Percentiles rank a stretch among this genome's conserved stretches.
These are phyloP conservation scores for Epicoccum nigrum DNA, from an alignment of 2,329 filamentous ascomycete genomes.

Conservation along the genomic window DNA sequence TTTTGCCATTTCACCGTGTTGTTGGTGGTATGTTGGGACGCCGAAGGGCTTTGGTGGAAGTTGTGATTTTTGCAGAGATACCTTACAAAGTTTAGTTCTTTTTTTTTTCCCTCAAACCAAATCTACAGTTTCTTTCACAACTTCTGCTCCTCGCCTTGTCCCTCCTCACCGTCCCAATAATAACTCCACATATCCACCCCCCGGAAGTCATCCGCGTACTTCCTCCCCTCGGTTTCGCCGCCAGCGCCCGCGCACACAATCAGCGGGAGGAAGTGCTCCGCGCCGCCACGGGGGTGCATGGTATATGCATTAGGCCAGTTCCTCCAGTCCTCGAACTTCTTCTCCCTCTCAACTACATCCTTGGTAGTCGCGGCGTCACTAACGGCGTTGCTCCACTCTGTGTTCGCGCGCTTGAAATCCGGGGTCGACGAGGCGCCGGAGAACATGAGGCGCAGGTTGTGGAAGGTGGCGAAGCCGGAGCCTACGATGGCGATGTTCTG, in stretches of 20 bases:
- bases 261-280: conserved; percentile 66
- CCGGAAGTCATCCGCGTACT: conserved; percentile 58
- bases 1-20: too few relatives aligned
- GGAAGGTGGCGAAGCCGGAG: conserved; percentile 65
- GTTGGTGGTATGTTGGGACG: too few relatives aligned
- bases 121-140: too few relatives aligned
- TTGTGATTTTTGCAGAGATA: not conserved
- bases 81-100: too few relatives aligned
- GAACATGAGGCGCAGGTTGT: conserved; percentile 61
- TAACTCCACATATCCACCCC: conserved; percentile 62
- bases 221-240: conserved; percentile 51
- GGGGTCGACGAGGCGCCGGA: conserved; percentile 31
- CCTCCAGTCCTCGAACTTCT: conserved; percentile 56
- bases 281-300: conserved; percentile 61
- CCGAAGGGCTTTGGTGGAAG: too few relatives aligned
- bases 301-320: conserved; percentile 55
- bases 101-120: too few relatives aligned
- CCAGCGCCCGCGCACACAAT: conserved; percentile 62
- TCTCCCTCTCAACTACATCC: conserved; percentile 46
- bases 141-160: not conserved
- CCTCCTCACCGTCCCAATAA: conserved; percentile 57
- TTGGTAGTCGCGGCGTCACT: conserved; percentile 49
- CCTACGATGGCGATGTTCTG: conserved; percentile 64
- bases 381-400: conserved; percentile 57
- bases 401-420: conserved; percentile 39